These are phyloP conservation scores for Wickerhamiella qilinensis DNA, from an alignment of 805 yeast species.

Conservation along the genomic window DNA sequence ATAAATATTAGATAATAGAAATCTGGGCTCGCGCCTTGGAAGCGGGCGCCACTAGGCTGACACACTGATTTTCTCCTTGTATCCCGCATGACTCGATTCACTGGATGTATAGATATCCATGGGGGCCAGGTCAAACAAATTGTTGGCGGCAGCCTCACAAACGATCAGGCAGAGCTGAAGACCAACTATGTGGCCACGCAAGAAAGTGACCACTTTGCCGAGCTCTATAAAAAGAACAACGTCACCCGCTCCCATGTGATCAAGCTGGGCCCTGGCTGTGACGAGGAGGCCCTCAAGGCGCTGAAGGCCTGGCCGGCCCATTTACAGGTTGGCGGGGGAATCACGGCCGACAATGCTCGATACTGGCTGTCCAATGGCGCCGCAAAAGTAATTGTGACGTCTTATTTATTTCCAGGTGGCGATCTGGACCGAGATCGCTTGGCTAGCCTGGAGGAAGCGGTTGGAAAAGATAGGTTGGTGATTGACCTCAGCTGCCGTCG, in stretches of 20 bases:
- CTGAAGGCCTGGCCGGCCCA: slow-evolving; percentile 52
- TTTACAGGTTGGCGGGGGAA: slow-evolving; percentile 90
- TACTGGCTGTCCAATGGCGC: slow-evolving; percentile 71
- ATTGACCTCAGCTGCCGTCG: slow-evolving; percentile 79
- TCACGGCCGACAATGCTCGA: slow-evolving; percentile 53
- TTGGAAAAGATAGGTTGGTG: slow-evolving; percentile 56
- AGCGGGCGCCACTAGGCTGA: too few relatives aligned
- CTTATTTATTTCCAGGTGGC: slow-evolving; percentile 70
- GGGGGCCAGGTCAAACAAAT: slow-evolving; percentile 92
- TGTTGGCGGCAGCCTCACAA: slow-evolving; percentile 75
- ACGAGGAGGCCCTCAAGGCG: slow-evolving; percentile 67
- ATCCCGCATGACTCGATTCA: slow-evolving; percentile 59
- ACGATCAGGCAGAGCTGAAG: slow-evolving; percentile 25
- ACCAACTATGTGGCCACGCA: slow-evolving; percentile 70
- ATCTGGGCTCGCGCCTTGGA: too few relatives aligned
- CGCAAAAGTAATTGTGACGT: slow-evolving; percentile 76
- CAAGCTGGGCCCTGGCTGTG: slow-evolving; percentile 74
- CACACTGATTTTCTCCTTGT: background rate
- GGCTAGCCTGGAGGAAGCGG: slow-evolving; percentile 29
- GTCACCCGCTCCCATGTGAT: slow-evolving; percentile 82
- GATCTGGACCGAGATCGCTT: slow-evolving; percentile 37
- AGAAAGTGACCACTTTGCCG: slow-evolving; percentile 61
- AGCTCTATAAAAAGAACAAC: slow-evolving; percentile 40
- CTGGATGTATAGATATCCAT: slow-evolving; percentile 93
- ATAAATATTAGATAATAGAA: background rate